These are phyloP conservation scores for Talaromyces islandicus DNA, from an alignment of 2,329 filamentous ascomycete genomes.

Conservation along the genomic window DNA sequence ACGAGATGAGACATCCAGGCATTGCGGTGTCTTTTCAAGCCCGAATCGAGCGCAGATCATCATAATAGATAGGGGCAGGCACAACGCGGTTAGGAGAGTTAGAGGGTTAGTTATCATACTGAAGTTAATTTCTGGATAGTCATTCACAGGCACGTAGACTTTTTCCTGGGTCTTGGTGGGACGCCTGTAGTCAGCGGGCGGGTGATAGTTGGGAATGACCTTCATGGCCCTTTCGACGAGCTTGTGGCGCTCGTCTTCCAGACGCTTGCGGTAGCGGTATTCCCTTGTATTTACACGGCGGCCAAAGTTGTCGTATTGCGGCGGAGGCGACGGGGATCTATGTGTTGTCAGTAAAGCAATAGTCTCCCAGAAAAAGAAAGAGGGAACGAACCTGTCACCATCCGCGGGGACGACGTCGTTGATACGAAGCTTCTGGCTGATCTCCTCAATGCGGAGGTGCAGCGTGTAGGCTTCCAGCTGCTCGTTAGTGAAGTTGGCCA, in stretches of 20 bases:
- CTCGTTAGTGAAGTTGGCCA: conserved; percentile 96
- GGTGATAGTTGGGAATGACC: conserved; percentile 98
- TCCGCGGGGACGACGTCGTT: conserved; percentile 98
- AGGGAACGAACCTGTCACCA: conserved; percentile 71
- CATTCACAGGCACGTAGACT: conserved; percentile 99
- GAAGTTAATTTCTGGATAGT: conserved; percentile 99
- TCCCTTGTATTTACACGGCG: conserved; percentile 98
- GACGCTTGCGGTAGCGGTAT: conserved; percentile 94
- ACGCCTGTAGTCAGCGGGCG: conserved; percentile 94
- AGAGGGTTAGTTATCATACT: conserved; percentile 99
- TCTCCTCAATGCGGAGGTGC: conserved; percentile 96
- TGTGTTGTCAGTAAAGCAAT: background rate
- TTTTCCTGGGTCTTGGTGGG: conserved; percentile 99
- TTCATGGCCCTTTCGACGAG: conserved; percentile 99
- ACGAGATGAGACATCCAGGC: conserved; percentile 32
- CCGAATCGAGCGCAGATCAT: conserved; percentile 40
- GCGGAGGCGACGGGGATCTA: conserved; percentile 90
- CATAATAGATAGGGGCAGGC: conserved; percentile 19
- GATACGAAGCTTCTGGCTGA: conserved; percentile 97
- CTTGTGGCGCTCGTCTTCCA: conserved; percentile 98
- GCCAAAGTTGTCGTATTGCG: conserved; percentile 98
- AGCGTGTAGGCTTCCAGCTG: conserved; percentile 96
- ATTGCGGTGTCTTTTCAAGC: conserved; percentile 29
- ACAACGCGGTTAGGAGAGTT: conserved; percentile 60
- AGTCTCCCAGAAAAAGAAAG: conserved; percentile 9